Percentiles rank a stretch among this genome's conserved stretches.
Evolutionary conservation across 305 asterid genomes (phyloP).

Genomic region (Lippia alba): DNA sequence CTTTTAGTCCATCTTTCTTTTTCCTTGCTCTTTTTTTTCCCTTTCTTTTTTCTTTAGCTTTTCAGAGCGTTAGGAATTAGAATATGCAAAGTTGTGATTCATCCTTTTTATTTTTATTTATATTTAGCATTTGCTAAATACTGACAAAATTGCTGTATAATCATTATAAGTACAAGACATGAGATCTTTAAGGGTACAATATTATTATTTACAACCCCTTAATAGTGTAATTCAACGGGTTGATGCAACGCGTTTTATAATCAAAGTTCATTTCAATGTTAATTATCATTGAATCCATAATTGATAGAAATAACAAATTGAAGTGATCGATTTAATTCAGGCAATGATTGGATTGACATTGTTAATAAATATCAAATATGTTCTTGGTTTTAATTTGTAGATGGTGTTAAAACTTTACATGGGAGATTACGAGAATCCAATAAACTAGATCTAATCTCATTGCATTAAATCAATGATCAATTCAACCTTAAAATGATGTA

Average conservation of each 20-base stretch:
- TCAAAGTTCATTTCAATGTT: background rate
- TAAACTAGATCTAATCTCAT: background rate
- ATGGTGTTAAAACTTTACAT: too few relatives aligned
- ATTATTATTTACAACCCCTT: too few relatives aligned
- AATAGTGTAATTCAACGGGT: too few relatives aligned
- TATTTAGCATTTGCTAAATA: background rate
- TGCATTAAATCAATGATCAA: too few relatives aligned
- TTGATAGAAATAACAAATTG: too few relatives aligned
- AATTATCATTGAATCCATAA: background rate
- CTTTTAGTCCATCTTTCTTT: slow-evolving; percentile 37
- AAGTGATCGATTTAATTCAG: too few relatives aligned
- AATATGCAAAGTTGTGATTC: slow-evolving; percentile 34
- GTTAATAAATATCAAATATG: background rate
- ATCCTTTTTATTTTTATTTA: slow-evolving; percentile 17
- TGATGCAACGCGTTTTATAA: too few relatives aligned
- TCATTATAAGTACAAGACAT: too few relatives aligned
- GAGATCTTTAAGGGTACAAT: too few relatives aligned
- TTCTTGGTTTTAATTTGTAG: background rate
- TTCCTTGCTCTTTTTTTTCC: slow-evolving; percentile 19
- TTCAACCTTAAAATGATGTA: too few relatives aligned
- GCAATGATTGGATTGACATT: too few relatives aligned
- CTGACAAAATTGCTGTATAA: background rate
- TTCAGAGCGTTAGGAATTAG: slow-evolving; percentile 30
- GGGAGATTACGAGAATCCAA: background rate
- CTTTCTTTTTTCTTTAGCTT: slow-evolving; percentile 5